Percentiles rank a stretch among this genome's conserved stretches.
These are phyloP conservation scores for Hagleromyces aurorensis DNA, from an alignment of 805 yeast genomes.

Conservation along the genomic window DNA sequence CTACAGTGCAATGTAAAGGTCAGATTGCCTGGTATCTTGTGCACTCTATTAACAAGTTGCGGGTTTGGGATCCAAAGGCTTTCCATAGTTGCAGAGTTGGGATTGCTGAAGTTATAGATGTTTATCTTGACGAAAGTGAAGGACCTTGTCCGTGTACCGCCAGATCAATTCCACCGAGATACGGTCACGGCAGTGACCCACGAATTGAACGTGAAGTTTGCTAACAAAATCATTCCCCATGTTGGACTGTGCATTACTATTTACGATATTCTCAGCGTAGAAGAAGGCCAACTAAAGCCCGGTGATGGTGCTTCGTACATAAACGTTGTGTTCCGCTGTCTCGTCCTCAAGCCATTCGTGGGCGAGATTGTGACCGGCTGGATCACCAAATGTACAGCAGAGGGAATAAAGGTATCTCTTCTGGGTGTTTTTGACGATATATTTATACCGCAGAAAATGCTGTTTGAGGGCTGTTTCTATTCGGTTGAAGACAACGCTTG, in stretches of 20 bases:
- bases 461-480: constrained; percentile 71
- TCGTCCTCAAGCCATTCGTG: constrained; percentile 87
- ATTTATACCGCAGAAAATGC: constrained; percentile 72
- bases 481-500: constrained; percentile 79
- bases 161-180: constrained; percentile 69
- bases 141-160: constrained; percentile 84
- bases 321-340: constrained; percentile 62
- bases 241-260: constrained; percentile 78
- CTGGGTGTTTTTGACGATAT: constrained; percentile 90
- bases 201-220: constrained; percentile 75
- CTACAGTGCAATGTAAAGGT: too few species aligned
- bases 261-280: constrained; percentile 74
- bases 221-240: constrained; percentile 77
- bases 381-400: constrained; percentile 80
- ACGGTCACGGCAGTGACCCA: constrained; percentile 65
- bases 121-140: constrained; percentile 74
- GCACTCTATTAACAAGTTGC: too few species aligned
- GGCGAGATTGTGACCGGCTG: constrained; percentile 92
- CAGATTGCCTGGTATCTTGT: too few species aligned
- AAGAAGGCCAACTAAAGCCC: constrained; percentile 84
- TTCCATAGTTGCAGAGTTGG: too few species aligned
- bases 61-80: neutral
- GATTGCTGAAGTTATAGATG: too few species aligned
- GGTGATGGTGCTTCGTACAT: constrained; percentile 91
- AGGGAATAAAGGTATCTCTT: constrained; percentile 62